Evolutionary conservation across 257 asterid species (phyloP).

Genomic region (Plectranthus barbatus): DNA sequence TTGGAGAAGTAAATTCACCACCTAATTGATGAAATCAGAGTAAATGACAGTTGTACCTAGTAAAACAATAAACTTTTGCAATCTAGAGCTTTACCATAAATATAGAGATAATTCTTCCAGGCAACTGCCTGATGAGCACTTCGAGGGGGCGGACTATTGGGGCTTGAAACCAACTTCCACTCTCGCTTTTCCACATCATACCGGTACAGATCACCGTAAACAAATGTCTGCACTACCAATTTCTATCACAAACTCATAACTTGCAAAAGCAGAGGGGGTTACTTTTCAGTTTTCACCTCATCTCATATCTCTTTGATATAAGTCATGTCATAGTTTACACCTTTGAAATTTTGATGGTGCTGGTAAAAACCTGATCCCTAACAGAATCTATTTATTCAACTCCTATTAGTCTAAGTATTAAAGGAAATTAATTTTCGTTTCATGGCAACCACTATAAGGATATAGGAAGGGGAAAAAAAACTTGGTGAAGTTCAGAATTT

Average conservation of each 20-base stretch:
- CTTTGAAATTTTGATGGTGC: no score
- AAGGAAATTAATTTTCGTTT: not conserved
- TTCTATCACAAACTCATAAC: conserved; percentile 9
- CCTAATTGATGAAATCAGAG: conserved; percentile 39
- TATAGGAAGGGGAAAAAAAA: not conserved
- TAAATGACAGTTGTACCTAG: not conserved
- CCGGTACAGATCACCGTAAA: conserved; percentile 86
- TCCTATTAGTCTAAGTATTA: not conserved
- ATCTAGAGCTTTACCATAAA: conserved; percentile 55
- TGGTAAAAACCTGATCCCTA: no score
- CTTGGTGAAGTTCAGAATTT: not conserved
- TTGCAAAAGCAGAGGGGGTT: not conserved
- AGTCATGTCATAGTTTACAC: no score
- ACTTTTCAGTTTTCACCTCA: not conserved
- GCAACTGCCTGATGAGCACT: conserved; percentile 97
- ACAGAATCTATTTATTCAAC: not conserved
- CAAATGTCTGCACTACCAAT: conserved; percentile 69
- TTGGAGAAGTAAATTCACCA: conserved; percentile 98
- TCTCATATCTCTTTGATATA: not conserved
- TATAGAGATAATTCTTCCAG: conserved; percentile 89
- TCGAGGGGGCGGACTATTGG: conserved; percentile 96
- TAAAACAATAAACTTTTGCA: conserved; percentile 6
- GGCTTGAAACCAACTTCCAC: conserved; percentile 91
- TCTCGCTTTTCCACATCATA: conserved; percentile 87
- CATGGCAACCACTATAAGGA: not conserved